Base-by-base conservation (phyloP, 352 stramenopile species). In the Phytophthora kernoviae region DNA sequence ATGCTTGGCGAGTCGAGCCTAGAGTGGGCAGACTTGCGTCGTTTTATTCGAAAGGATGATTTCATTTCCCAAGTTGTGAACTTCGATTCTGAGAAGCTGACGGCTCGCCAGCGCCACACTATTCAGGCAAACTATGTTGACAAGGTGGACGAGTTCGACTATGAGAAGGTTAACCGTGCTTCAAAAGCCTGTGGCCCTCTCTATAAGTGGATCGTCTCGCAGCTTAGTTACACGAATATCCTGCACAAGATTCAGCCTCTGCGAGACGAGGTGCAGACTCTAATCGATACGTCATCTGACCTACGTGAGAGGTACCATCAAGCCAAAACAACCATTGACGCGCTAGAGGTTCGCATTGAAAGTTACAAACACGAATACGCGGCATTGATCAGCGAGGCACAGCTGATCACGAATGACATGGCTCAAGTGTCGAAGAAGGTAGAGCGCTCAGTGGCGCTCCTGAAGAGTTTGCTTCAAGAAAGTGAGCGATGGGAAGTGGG, bases 1-100 rank as follows among this genome's bases (percentile, higher is more conserved):
- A 99, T 99, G 97, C 77, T 99, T 0, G 98, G 97, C 4, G 93
- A 99, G 56, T 97, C 85, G 4, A 98, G 90, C 60, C 78, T 97
- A 18, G 96, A 98, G 32, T 99, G 98, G 98, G 77, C 81, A 30
- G 97, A 99, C 68, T 87, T 99, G 20, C 92, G 97, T 58, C 98
- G 99, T 59, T 95, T 99, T 51, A 95, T 99, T 57, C 87, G 91
- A 30, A 96, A 96, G 47, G 90, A 97, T 43, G 97, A 99, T 58
- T 99, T 99, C 69, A 99, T 99, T 72, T 91, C 96, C 5, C 98
- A 87, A 44, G 98, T 99, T 64, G 86, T 99, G 4, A 98, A 99
- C 75, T 99, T 99, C 70, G 90, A 99, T 71, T 97, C 97, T 8
- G 91, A 99, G 60, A 98, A 98, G 43, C 77, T 99, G 14, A 98